Conservation (phyloP, 2,329 filamentous ascomycete genomes). For the Rachicladosporium sp. region DNA sequence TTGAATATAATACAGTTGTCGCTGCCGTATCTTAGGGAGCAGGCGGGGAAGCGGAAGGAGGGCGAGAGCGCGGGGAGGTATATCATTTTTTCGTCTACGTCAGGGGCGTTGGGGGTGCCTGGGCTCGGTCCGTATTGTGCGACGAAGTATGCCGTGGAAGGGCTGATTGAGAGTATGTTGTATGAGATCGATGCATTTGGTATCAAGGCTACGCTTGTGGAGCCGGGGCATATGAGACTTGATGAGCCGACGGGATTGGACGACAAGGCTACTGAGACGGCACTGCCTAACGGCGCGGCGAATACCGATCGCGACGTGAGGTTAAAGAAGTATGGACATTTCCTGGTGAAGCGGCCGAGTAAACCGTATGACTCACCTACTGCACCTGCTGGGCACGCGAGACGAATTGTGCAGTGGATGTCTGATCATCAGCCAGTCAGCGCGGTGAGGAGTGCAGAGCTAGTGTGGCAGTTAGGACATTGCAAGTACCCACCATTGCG, state of each 20-base stretch:
- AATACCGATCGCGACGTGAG: conserved; percentile 9
- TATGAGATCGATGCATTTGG: conserved; percentile 90
- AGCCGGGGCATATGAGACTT: conserved; percentile 75
- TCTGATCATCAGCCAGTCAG: conserved; percentile 86
- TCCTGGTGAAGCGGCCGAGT: conserved; percentile 75
- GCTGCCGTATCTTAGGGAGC: conserved; percentile 73
- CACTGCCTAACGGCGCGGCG: neutral
- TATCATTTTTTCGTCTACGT: conserved; percentile 87
- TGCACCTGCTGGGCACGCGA: conserved; percentile 76
- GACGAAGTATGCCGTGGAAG: conserved; percentile 93
- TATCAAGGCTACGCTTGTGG: conserved; percentile 85
- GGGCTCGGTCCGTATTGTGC: conserved; percentile 91
- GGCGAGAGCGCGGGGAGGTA: conserved; percentile 53
- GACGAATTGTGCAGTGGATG: conserved; percentile 87
- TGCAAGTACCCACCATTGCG: conserved; percentile 86
- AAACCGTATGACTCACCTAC: conserved; percentile 67
- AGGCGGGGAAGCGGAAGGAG: conserved; percentile 30
- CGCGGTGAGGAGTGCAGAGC: conserved; percentile 80
- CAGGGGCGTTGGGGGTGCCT: conserved; percentile 83
- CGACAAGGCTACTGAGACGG: conserved; percentile 14
- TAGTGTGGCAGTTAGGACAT: conserved; percentile 88
- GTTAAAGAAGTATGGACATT: conserved; percentile 79
- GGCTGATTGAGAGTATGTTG: conserved; percentile 88
- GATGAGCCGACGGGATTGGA: conserved; percentile 52
- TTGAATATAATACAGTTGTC: conserved; percentile 85